Base-by-base conservation (phyloP, 805 yeast species). In the Starmerella stigmatis region DNA sequence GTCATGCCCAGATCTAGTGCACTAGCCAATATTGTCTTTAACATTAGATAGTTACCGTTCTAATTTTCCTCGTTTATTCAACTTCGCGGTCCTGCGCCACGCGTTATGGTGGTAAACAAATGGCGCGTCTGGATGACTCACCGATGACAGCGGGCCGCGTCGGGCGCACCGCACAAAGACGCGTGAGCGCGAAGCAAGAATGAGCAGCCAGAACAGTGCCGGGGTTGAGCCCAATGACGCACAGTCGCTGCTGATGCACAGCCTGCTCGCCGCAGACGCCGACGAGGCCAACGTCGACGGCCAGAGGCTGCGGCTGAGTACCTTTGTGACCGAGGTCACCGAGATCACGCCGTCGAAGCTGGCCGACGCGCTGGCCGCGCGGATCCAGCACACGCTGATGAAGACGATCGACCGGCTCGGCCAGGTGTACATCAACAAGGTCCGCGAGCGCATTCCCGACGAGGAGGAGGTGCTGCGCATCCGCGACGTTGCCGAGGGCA, bases 291-390 rank as follows among this genome's bases (percentile, higher is more conserved):
- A 28, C 21, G 13, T 16, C 19, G 43, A 37, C 20, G 44, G 47
- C 27, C 30, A 40, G 17, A 21, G 29, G 17, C 41, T 41, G 20
- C 42, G 37, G 7, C 41, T 47, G 15, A 42, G 47, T 11, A 38
- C 45, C n/a, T 27, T 36, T 8, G 43, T 44, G 15, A 32, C 41
- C n/a, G 50, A 47, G 41, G 50, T 43, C 25, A 33, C 37, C 19
- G 26, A 27, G 9, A 25, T 44, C 33, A 20, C 47, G 9, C 47
- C 50, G 15, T 13, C 39, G 20, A 29, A 31, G 38, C 45, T 47
- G n/a, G 40, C 44, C n/a, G 33, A 36, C 32, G 30, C 31, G 22
- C 13, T 43, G n/a, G 33, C 42, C n/a, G n/a, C 32, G 25, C 17
- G 20, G 20, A 28, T 44, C 21, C 19, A 31, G n/a, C 27, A 42